Evolutionary conservation across 75 land plant species (phyloP).

Genomic region (Pinus tabuliformis): DNA sequence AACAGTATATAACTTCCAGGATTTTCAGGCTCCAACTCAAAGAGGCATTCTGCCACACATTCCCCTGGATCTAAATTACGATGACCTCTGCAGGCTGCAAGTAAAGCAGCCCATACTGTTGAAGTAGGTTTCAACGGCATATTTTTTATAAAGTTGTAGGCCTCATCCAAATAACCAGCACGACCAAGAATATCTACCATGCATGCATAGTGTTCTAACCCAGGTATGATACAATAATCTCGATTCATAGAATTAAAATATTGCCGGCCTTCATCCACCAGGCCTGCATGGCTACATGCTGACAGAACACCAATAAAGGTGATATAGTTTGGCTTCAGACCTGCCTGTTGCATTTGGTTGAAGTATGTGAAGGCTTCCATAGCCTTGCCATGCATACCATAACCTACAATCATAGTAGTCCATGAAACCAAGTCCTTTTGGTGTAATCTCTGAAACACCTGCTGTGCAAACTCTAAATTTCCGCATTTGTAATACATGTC

Average conservation of each 20-base stretch:
- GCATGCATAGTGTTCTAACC: neutral
- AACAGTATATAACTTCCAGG: neutral
- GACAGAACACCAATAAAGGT: conserved; percentile 11
- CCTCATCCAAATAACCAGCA: neutral
- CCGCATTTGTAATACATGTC: conserved; percentile 18
- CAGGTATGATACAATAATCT: neutral
- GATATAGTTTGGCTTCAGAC: conserved; percentile 8
- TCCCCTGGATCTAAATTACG: neutral
- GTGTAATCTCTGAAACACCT: conserved; percentile 3
- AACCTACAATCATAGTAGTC: conserved; percentile 12
- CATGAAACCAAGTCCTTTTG: conserved; percentile 6
- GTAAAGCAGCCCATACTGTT: neutral
- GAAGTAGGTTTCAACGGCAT: neutral
- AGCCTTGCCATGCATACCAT: conserved; percentile 13
- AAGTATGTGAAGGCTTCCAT: conserved; percentile 4
- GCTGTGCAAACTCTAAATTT: neutral
- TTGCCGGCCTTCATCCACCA: conserved; percentile 5
- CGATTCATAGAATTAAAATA: conserved; percentile 7
- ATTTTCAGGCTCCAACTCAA: neutral
- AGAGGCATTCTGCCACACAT: neutral
- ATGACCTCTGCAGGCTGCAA: neutral
- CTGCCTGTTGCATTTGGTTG: conserved; percentile 6
- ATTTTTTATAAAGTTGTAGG: neutral
- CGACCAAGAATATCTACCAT: neutral
- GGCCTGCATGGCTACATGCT: conserved; percentile 12